Conservation (phyloP, 2,329 filamentous ascomycete species). For the Fusarium nelsonii region DNA sequence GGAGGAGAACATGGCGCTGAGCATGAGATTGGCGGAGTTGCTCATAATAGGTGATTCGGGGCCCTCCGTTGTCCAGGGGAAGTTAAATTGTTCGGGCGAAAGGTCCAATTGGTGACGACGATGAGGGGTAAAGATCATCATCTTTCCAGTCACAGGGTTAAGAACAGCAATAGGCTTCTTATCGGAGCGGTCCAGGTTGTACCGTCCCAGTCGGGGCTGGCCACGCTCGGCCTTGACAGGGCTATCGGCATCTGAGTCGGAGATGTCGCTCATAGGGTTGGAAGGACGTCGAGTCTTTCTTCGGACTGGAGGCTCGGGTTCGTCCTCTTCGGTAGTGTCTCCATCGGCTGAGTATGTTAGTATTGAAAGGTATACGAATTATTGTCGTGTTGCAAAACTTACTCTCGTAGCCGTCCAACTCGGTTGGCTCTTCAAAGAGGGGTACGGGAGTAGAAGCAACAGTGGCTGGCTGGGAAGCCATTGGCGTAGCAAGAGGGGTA, state of each 20-base stretch:
- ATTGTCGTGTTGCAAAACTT: constrained; percentile 55
- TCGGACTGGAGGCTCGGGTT: constrained; percentile 62
- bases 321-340: constrained; percentile 72
- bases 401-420: constrained; percentile 71
- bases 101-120: constrained; percentile 63
- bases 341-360: constrained; percentile 67
- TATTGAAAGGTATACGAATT: constrained; percentile 34
- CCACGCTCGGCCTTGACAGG: constrained; percentile 63
- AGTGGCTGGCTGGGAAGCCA: constrained; percentile 48
- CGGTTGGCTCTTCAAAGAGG: constrained; percentile 53
- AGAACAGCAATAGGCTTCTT: constrained; percentile 70
- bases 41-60: constrained; percentile 69
- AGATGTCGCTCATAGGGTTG: constrained; percentile 55
- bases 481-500: constrained; percentile 59
- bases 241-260: constrained; percentile 64
- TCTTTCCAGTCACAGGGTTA: constrained; percentile 68
- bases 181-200: constrained; percentile 65
- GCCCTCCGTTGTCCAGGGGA: constrained; percentile 59
- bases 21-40: constrained; percentile 81
- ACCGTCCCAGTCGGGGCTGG: constrained; percentile 66
- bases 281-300: constrained; percentile 62
- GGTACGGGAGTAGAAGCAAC: constrained; percentile 45
- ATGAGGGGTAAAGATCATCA: constrained; percentile 73
- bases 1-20: constrained; percentile 75
- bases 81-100: constrained; percentile 67